Base-by-base conservation (phyloP, 108 stramenopile species). In the Phaeodactylum tricornutum region DNA sequence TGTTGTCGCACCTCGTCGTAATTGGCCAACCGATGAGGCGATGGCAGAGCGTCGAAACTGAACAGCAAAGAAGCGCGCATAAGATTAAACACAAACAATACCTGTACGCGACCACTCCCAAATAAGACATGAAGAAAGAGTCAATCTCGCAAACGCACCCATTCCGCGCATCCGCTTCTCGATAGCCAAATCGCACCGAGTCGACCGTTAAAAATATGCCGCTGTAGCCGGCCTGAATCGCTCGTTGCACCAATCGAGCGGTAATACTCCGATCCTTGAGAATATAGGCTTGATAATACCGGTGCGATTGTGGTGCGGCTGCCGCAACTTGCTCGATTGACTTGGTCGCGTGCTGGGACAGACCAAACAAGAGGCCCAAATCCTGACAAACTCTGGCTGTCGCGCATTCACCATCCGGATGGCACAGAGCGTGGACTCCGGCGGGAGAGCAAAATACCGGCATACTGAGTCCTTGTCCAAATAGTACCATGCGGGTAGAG, bases 171-270 rank as follows among this genome's bases (percentile, higher is more conserved):
- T 88, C 81, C 3, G 79, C 79, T 47, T 83, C 81, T 21, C 86
- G 64, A 47, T 69, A 88, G n/a, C 86, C 86, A 68, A 88, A 88
- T 37, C 81, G 47, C n/a, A 81, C 74, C 27, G 81, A 83, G 48
- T 88, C 86, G 19, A 88, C 86, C 6, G 86, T 88, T 22, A 83
- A 42, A 52, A 88, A 81, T 7, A 88, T 68, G 9, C 79, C 84
- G 53, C 64, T 39, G 50, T 80, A 88, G 33, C 81, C 87, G 7
- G 79, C 77, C 19, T 64, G 35, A 17, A 65, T 53, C 5, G 87
- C 87, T 24, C 87, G 62, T 42, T 48, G 64, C 3, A 88, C 57
- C 31, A 88, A 62, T 42, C 52, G 49, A 20, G 60, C 21, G 8
- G 87, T 88, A 38, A 63, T 48, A 9, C 36, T 62, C 47, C 82